Base-by-base conservation (phyloP, 1,284 basidiomycete genomes). In the Porodaedalea pini region DNA sequence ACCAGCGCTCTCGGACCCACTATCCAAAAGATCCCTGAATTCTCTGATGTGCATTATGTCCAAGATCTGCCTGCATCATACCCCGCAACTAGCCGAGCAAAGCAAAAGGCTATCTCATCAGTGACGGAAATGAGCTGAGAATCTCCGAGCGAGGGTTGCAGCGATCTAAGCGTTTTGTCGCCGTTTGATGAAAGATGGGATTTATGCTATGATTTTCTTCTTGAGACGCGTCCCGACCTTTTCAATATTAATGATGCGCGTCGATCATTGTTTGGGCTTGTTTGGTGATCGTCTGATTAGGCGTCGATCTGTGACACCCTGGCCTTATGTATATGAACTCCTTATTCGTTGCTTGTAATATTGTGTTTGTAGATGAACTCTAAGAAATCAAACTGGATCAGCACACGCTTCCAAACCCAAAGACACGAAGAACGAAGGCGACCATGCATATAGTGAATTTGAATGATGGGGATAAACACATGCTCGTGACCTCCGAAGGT, bases 51-150 rank as follows among this genome's bases (percentile, higher is more conserved):
- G 41, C n/a, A 19, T 41, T 41, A 17, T 17, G 2, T 13, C 21
- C 40, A 44, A 17, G 41, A 44, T 44, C 41, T 11, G 25, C n/a
- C n/a, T n/a, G n/a, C n/a, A n/a, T n/a, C n/a, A n/a, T n/a, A n/a
- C 41, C 4, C 25, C 7, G 19, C 2, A 25, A 15, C 27, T 17
- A 4, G 31, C 15, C 45, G 45, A 47, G 25, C 45, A 31, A 51
- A 51, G 49, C 17, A 13, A 37, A 39, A 51, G 49, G 1, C 34
- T 34, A 51, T 51, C 49, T 51, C 32, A 51, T 51, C 34, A 51
- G 17, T 15, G 32, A 29, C n/a, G 31, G 29, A 6, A 29, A 27
- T 15, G 29, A 47, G 0, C 13, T 4, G 6, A n/a, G n/a, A 25
- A 47, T 47, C 45, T 31, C 41, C 8, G 45, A 4, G 27, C 21